Percentiles rank a stretch among this genome's conserved stretches.
Evolutionary conservation across 2,329 filamentous ascomycete species (phyloP).

Genomic region (Phaeomoniella chlamydospora): DNA sequence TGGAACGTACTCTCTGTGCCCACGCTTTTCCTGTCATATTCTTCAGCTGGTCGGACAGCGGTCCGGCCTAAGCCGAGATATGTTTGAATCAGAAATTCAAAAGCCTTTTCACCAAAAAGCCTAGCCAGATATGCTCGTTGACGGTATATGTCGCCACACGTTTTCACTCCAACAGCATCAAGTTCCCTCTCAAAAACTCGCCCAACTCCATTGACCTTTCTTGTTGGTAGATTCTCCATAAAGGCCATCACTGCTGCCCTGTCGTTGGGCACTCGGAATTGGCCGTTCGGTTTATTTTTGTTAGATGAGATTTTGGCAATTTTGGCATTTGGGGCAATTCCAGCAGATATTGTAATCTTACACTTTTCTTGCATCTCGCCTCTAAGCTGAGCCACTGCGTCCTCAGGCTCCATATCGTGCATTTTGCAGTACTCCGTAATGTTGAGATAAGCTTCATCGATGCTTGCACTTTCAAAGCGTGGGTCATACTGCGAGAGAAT

Average conservation of each 20-base stretch:
- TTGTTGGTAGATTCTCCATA: conserved; percentile 67
- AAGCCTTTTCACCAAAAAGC: conserved; percentile 85
- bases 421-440: conserved; percentile 72
- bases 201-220: conserved; percentile 92
- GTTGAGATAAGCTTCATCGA: conserved; percentile 94
- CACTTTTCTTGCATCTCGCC: conserved; percentile 60
- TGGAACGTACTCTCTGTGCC: conserved; percentile 86
- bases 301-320: conserved; percentile 94
- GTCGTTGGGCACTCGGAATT: conserved; percentile 62
- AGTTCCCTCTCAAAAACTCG: conserved; percentile 86
- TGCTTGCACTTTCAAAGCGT: conserved; percentile 81
- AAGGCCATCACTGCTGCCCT: conserved; percentile 66
- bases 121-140: conserved; percentile 59
- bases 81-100: conserved; percentile 69
- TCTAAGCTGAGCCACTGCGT: conserved; percentile 65
- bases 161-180: conserved; percentile 72
- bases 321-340: conserved; percentile 85
- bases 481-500: conserved; percentile 80
- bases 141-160: conserved; percentile 72
- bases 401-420: conserved; percentile 53
- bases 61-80: conserved; percentile 81
- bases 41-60: conserved; percentile 69
- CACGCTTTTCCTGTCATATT: conserved; percentile 83
- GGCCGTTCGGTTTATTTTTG: conserved; percentile 90
- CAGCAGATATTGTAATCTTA: conserved; percentile 79